Evolutionary conservation across 768 basidiomycete genomes (phyloP).

Genomic region (Suillus sp.): DNA sequence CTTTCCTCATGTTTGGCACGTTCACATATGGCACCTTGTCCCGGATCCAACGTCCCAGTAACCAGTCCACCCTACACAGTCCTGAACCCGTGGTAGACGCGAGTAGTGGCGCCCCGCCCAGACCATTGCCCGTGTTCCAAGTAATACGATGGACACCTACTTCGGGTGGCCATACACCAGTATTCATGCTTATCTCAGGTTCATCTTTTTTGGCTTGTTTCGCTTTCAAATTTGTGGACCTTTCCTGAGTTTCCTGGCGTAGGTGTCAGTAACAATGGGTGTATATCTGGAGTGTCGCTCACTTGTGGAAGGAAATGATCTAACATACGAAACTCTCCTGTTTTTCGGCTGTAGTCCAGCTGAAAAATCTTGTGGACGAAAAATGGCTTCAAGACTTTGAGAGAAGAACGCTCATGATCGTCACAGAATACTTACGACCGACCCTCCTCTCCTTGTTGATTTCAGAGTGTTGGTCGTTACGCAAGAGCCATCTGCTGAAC

Average conservation of each 20-base stretch:
- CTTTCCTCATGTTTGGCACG: constrained; percentile 62
- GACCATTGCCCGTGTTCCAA: constrained; percentile 82
- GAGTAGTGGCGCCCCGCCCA: constrained; percentile 57
- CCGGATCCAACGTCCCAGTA: constrained; percentile 74
- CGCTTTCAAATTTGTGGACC: constrained; percentile 34
- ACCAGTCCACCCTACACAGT: constrained; percentile 80
- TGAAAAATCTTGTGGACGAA: constrained; percentile 81
- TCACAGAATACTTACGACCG: constrained; percentile 53
- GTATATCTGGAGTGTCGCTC: constrained; percentile 1
- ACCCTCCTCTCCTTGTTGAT: constrained; percentile 68
- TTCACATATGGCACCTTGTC: constrained; percentile 67
- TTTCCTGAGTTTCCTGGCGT: constrained; percentile 50
- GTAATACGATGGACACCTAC: constrained; percentile 74
- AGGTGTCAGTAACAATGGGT: constrained; percentile 6
- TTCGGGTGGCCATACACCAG: constrained; percentile 79
- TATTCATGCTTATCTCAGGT: constrained; percentile 35
- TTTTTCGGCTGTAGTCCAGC: constrained; percentile 81
- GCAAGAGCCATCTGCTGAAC: constrained; percentile 82
- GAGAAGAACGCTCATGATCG: not conserved
- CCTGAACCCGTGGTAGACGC: constrained; percentile 85
- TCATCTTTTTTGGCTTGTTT: constrained; percentile 34
- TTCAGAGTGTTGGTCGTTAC: constrained; percentile 72
- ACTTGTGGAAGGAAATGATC: constrained; percentile 84
- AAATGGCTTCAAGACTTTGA: constrained; percentile 53
- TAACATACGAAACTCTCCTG: constrained; percentile 81